phyloP scores from a whole-genome alignment of 176 grass and related monocot species.

The Eragrostis nindensis region DNA sequence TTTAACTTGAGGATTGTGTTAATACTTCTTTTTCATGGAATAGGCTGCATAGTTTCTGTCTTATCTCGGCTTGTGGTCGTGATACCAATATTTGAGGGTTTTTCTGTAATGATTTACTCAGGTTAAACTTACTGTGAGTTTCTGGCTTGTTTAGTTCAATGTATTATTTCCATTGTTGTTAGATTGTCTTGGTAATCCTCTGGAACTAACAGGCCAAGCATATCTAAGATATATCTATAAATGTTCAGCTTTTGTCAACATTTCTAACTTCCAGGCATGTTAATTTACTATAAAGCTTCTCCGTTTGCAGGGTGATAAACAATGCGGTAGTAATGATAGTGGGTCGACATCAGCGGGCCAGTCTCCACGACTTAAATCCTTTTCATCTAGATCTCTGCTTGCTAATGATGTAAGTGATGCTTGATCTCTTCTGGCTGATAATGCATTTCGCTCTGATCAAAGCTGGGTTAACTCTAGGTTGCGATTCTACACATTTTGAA shows the following conservation, averaged over 20 bases:
- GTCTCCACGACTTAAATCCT: conserved; percentile 70
- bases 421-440: background rate
- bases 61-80: too few species aligned
- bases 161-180: conserved; percentile 10
- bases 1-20: conserved; percentile 3
- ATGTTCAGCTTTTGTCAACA: conserved; percentile 1
- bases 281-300: background rate
- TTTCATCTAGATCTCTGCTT: conserved; percentile 60
- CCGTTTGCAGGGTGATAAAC: conserved; percentile 64
- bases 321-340: conserved; percentile 62
- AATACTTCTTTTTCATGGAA: background rate
- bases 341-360: conserved; percentile 57
- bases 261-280: conserved; percentile 18
- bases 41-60: background rate
- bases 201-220: background rate
- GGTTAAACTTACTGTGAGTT: background rate
- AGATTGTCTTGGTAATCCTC: conserved; percentile 23
- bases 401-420: conserved; percentile 58
- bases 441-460: conserved; percentile 19
- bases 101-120: background rate
- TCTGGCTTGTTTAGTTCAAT: background rate
- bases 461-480: conserved; percentile 23
- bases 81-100: background rate
- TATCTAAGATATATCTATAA: background rate
- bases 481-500: conserved; percentile 19